Percentiles rank a stretch among this genome's conserved stretches.
These are phyloP conservation scores for Diaporthe batatas DNA, from an alignment of 2,329 filamentous ascomycete genomes.

Conservation along the genomic window DNA sequence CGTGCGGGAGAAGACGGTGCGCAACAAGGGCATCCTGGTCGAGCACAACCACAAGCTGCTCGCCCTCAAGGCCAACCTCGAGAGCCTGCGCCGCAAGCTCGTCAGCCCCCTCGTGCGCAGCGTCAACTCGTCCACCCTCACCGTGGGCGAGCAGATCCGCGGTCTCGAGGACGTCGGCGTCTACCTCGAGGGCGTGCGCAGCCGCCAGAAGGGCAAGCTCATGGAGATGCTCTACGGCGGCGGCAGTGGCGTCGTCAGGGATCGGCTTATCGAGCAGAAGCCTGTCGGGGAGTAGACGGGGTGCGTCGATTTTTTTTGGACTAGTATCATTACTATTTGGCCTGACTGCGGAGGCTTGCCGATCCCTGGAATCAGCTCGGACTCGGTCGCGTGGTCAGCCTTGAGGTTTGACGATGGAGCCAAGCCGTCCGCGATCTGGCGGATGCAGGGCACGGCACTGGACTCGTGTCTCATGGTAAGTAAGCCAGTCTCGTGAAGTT, in stretches of 20 bases:
- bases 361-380: background rate
- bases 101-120: slow-evolving; percentile 86
- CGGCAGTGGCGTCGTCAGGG: slow-evolving; percentile 46
- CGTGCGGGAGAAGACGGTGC: slow-evolving; percentile 85
- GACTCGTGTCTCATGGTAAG: background rate
- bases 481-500: background rate
- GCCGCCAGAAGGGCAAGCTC: slow-evolving; percentile 85
- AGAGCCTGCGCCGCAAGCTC: slow-evolving; percentile 85
- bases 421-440: background rate
- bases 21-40: slow-evolving; percentile 88
- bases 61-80: slow-evolving; percentile 87
- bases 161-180: slow-evolving; percentile 85
- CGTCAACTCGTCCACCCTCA: slow-evolving; percentile 75
- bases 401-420: no score
- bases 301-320: background rate
- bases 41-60: slow-evolving; percentile 89
- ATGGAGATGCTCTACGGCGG: slow-evolving; percentile 82
- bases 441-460: no score
- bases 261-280: slow-evolving; percentile 38
- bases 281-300: slow-evolving; percentile 20
- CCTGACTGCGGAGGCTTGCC: no score
- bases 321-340: background rate
- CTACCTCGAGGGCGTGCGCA: slow-evolving; percentile 81
- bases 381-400: no score
- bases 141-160: slow-evolving; percentile 86